These are phyloP conservation scores for Dentipellis sp. DNA, from an alignment of 768 basidiomycete species.

Conservation along the genomic window DNA sequence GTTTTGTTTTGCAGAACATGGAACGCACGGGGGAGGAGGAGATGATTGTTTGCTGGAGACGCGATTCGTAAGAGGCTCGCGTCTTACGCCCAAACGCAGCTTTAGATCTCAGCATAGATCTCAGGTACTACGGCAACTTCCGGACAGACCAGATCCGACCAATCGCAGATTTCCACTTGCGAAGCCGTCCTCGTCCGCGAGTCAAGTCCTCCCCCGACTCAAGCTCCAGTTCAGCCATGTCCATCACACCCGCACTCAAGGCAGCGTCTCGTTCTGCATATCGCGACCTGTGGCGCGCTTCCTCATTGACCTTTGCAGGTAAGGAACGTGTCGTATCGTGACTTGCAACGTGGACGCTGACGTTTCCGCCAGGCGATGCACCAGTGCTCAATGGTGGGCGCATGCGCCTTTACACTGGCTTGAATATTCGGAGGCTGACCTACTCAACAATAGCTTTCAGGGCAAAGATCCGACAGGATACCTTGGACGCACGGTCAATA, in stretches of 20 bases:
- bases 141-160: background rate
- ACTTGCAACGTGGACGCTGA: no score
- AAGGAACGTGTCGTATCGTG: background rate
- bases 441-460: slow-evolving; percentile 49
- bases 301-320: slow-evolving; percentile 58
- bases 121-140: background rate
- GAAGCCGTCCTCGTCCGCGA: background rate
- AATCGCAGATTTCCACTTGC: background rate
- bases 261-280: slow-evolving; percentile 70
- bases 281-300: slow-evolving; percentile 58
- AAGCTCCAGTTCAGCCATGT: slow-evolving; percentile 22
- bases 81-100: slow-evolving; percentile 28
- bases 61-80: slow-evolving; percentile 29
- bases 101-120: slow-evolving; percentile 24
- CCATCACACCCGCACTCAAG: slow-evolving; percentile 43
- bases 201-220: background rate
- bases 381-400: slow-evolving; percentile 42
- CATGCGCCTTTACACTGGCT: slow-evolving; percentile 6
- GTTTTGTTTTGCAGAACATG: background rate
- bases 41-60: slow-evolving; percentile 19
- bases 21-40: background rate
- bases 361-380: slow-evolving; percentile 38
- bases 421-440: background rate
- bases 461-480: slow-evolving; percentile 55
- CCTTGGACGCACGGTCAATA: slow-evolving; percentile 30